Evolutionary conservation across 2,329 filamentous ascomycete genomes (phyloP).

Genomic region (Botryotinia narcissicola): DNA sequence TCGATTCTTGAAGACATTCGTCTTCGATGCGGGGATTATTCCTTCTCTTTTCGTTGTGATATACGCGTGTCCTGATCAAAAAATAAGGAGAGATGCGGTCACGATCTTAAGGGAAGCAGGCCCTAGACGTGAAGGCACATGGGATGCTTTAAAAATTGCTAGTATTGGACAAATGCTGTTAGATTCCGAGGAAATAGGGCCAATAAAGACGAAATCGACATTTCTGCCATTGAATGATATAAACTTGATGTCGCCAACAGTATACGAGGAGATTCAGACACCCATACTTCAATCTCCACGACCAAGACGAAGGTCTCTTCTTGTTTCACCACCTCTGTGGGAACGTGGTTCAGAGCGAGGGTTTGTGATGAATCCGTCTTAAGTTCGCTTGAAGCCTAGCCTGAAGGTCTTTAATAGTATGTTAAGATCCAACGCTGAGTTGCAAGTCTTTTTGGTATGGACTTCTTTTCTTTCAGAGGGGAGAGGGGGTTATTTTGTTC

Average conservation of each 20-base stretch:
- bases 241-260: constrained; percentile 10
- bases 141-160: constrained; percentile 27
- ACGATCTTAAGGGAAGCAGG: constrained; percentile 22
- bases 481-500: too few relatives aligned
- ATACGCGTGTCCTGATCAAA: constrained; percentile 22
- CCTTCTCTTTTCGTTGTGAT: constrained; percentile 28
- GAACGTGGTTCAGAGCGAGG: constrained; percentile 1
- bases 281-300: constrained; percentile 9
- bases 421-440: not conserved
- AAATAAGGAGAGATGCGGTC: constrained; percentile 27
- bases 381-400: not conserved
- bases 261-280: constrained; percentile 10
- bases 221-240: constrained; percentile 12
- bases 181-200: constrained; percentile 15
- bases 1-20: constrained; percentile 28
- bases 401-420: not conserved
- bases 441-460: not conserved
- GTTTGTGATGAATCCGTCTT: not conserved
- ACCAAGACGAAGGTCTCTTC: constrained; percentile 18
- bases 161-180: constrained; percentile 22
- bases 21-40: constrained; percentile 30
- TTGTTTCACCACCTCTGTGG: constrained; percentile 19
- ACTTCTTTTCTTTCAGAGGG: not conserved
- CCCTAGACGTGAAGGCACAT: constrained; percentile 28
- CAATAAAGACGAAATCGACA: constrained; percentile 5